A percentile compares a stretch with the other conserved stretches of the same genome.
Conservation (phyloP, 2,329 filamentous ascomycete genomes). For the Sordariomycetes sp. region DNA sequence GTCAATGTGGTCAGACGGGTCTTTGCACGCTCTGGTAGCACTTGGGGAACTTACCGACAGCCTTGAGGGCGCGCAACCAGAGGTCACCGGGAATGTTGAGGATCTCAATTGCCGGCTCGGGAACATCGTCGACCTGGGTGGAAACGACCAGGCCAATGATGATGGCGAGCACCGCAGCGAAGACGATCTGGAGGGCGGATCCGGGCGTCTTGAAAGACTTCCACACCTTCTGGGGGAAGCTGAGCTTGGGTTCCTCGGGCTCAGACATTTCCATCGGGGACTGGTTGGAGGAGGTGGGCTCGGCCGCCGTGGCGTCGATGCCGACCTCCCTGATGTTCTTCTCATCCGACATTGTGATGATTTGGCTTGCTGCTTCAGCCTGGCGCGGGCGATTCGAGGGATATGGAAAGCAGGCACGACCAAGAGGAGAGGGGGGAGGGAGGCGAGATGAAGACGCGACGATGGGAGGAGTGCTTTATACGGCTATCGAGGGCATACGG, state of each 20-base stretch:
- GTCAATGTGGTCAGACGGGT: neutral
- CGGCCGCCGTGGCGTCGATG: neutral
- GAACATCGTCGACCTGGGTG: conserved; percentile 29
- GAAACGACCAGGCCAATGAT: conserved; percentile 37
- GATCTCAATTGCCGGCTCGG: conserved; percentile 28
- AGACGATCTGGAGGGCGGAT: conserved; percentile 39
- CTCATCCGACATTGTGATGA: neutral
- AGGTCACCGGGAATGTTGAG: conserved; percentile 38
- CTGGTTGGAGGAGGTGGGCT: neutral
- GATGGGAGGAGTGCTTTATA: neutral
- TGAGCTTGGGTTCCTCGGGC: neutral
- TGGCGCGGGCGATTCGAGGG: neutral
- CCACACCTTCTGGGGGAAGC: neutral
- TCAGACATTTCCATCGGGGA: neutral
- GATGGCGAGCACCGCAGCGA: conserved; percentile 36
- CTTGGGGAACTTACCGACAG: conserved; percentile 28
- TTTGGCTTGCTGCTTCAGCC: neutral
- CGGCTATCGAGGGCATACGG: neutral
- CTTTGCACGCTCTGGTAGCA: neutral
- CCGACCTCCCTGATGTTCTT: neutral
- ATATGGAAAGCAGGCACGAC: neutral
- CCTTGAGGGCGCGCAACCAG: conserved; percentile 39
- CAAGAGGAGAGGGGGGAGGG: neutral
- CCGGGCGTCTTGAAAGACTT: conserved; percentile 13
- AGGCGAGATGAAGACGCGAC: neutral